Evolutionary conservation across 192 early-diverging fungal genomes (phyloP).

Genomic region (Coemansia asiatica): DNA sequence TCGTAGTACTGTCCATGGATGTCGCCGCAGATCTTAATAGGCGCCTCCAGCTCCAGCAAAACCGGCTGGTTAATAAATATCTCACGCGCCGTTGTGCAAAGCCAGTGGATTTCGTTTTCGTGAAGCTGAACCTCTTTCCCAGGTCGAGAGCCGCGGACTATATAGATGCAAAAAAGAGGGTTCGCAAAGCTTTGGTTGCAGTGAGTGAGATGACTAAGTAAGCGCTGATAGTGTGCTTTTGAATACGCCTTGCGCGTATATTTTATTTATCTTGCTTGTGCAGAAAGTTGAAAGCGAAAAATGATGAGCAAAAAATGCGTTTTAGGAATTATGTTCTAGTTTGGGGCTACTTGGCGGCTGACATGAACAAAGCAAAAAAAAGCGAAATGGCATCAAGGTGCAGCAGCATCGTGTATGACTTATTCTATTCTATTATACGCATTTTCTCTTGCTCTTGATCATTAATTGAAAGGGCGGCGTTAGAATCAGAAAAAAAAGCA

Average conservation of each 20-base stretch:
- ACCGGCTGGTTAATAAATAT: conserved; percentile 94
- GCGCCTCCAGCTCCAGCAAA: conserved; percentile 88
- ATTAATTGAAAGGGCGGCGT: background rate
- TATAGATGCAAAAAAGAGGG: background rate
- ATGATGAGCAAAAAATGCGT: no score
- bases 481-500: background rate
- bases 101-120: conserved; percentile 92
- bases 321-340: no score
- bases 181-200: background rate
- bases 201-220: background rate
- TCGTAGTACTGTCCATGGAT: conserved; percentile 99
- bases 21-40: conserved; percentile 94
- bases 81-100: conserved; percentile 91
- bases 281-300: no score
- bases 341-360: background rate
- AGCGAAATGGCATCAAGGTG: conserved; percentile 6
- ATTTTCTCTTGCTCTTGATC: background rate
- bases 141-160: conserved; percentile 92
- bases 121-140: conserved; percentile 95
- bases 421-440: background rate
- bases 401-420: background rate
- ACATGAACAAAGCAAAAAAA: background rate
- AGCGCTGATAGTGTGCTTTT: background rate
- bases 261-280: background rate
- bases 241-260: background rate